Base-by-base conservation (phyloP, 2,329 filamentous ascomycete species). In the Fusarium abutilonis region DNA sequence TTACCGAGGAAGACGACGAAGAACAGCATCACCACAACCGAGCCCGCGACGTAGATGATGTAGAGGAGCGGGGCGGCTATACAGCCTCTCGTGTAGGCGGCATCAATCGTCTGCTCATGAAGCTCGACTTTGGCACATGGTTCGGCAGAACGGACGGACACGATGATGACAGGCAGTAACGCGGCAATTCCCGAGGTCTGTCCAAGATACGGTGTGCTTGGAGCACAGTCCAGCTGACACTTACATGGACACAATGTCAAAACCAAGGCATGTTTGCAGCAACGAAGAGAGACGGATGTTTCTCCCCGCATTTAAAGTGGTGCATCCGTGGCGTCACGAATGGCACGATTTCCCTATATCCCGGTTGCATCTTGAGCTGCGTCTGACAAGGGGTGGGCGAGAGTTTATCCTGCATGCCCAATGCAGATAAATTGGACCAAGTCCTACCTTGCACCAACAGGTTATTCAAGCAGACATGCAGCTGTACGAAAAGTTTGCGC, bases 101-200 rank as follows among this genome's bases (percentile, higher is more conserved):
- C 1, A 86, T 97, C 41, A 92, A 97, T 77, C 82, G 91, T 56
- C 76, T 97, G 72, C 76, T 97, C 72, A 96, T 97, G 92, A 97
- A 97, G 79, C 79, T 97, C 68, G 93, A 97, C 71, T 86, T 87
- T 74, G 85, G 84, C 17, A 82, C 77, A 50, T 87, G 84, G 84
- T 82, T 85, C 62, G 79, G 74, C 6, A 71, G 74, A 31, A 56
- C 66, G 48, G 69, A 69, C 41, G 68, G 69, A n/a, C 63, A 64
- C 45, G 46, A 65, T 6, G 54, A 56, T 44, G 35, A 39, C 38
- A 49, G 57, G n/a, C 53, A 51, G 36, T 53, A 54, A 39, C 38
- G 50, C 50, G 44, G 40, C 19, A 42, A 44, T 36, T 52, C 64
- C 58, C 52, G 38, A 49, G 34, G 17, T 52, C 32, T 46, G 32